Percentiles rank a stretch among this genome's conserved stretches.
phyloP scores from a whole-genome alignment of 257 asterid species.

The Solanum medicagineum region DNA sequence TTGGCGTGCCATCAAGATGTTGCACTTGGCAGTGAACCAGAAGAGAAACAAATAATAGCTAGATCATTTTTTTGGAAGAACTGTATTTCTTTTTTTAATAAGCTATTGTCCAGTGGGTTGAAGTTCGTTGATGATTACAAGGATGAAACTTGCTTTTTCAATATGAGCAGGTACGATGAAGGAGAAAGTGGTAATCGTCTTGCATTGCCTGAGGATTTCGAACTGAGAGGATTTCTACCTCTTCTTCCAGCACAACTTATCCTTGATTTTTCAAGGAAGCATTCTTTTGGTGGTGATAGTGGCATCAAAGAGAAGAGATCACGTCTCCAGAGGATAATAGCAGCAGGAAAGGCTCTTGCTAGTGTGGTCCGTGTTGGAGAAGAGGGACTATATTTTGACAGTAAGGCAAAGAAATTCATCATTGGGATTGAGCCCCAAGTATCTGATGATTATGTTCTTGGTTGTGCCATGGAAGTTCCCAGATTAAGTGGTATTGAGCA shows the following conservation, averaged over 20 bases:
- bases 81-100: constrained; percentile 54
- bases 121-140: constrained; percentile 42
- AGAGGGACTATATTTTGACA: constrained; percentile 55
- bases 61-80: constrained; percentile 69
- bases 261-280: constrained; percentile 81
- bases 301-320: constrained; percentile 46
- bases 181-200: constrained; percentile 68
- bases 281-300: constrained; percentile 45
- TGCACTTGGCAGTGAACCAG: constrained; percentile 58
- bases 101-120: constrained; percentile 53
- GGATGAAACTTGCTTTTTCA: constrained; percentile 72
- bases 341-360: constrained; percentile 91
- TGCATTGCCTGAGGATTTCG: constrained; percentile 89
- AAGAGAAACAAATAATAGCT: constrained; percentile 62
- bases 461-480: constrained; percentile 20
- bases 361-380: constrained; percentile 46
- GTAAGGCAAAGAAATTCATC: constrained; percentile 46
- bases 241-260: constrained; percentile 77
- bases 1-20: constrained; percentile 73
- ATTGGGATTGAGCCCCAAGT: constrained; percentile 56
- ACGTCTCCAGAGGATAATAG: constrained; percentile 71
- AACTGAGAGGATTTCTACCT: constrained; percentile 84
- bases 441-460: constrained; percentile 33
- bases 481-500: constrained; percentile 6
- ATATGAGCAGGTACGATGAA: constrained; percentile 81